A percentile compares a stretch with the other conserved stretches of the same genome.
Conservation (phyloP, 2,329 filamentous ascomycete species). For the Rhynchosporium agropyri region DNA sequence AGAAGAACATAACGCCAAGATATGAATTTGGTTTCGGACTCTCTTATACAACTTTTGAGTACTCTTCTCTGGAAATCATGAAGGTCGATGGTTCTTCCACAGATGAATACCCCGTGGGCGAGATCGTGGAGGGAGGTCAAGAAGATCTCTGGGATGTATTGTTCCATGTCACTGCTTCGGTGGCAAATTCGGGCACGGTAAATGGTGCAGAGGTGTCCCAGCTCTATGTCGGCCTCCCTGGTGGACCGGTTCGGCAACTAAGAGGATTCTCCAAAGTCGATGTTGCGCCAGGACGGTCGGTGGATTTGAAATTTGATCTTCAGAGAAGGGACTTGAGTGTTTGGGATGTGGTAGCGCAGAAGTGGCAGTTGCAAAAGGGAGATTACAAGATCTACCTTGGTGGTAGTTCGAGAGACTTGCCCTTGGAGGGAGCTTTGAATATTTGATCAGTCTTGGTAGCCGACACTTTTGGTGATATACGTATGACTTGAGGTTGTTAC, state of each 20-base stretch:
- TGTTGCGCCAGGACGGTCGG: slow-evolving; percentile 50
- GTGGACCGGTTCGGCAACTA: slow-evolving; percentile 59
- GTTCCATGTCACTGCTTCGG: slow-evolving; percentile 51
- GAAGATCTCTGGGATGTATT: slow-evolving; percentile 57
- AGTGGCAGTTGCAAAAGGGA: slow-evolving; percentile 53
- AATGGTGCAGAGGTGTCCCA: slow-evolving; percentile 42
- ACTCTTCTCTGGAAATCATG: slow-evolving; percentile 46
- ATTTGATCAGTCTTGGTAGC: neutral
- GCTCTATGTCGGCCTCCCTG: slow-evolving; percentile 40
- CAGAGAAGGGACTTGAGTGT: slow-evolving; percentile 64
- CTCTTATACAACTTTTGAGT: slow-evolving; percentile 57
- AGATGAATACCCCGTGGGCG: slow-evolving; percentile 47
- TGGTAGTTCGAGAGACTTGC: slow-evolving; percentile 30
- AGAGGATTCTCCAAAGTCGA: slow-evolving; percentile 64
- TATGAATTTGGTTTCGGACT: slow-evolving; percentile 52
- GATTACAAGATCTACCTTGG: slow-evolving; percentile 35
- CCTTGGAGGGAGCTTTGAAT: slow-evolving; percentile 15
- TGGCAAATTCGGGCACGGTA: slow-evolving; percentile 55
- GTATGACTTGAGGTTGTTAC: too few species aligned
- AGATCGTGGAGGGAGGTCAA: slow-evolving; percentile 55
- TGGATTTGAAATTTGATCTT: slow-evolving; percentile 53
- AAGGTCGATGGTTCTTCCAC: slow-evolving; percentile 47
- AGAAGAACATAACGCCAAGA: slow-evolving; percentile 40
- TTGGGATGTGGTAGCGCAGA: slow-evolving; percentile 63
- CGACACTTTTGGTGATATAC: too few species aligned